Conservation (phyloP, 2,329 filamentous ascomycete genomes). For the Colletotrichum liriopes region DNA sequence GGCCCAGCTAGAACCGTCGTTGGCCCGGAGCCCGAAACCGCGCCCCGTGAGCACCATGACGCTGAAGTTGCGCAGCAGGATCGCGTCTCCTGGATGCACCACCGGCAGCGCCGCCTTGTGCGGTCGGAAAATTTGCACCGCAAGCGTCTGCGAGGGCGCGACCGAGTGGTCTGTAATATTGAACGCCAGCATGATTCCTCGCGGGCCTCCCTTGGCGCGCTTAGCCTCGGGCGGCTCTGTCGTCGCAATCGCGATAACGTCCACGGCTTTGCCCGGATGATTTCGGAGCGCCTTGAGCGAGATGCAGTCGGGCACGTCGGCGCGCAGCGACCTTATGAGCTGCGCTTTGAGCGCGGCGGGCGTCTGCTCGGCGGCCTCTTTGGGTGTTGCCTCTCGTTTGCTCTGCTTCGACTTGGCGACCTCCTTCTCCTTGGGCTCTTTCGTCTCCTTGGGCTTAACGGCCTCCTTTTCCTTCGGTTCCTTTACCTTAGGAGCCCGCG, state of each 20-base stretch:
- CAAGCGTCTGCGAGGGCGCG: constrained; percentile 64
- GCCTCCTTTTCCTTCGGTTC: constrained; percentile 2
- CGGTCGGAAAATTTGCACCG: constrained; percentile 72
- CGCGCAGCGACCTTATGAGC: constrained; percentile 62
- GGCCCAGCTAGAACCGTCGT: constrained; percentile 73
- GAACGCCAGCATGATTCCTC: constrained; percentile 73
- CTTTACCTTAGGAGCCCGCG: constrained; percentile 29
- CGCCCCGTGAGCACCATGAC: constrained; percentile 68
- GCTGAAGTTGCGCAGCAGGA: constrained; percentile 71
- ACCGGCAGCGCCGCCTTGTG: constrained; percentile 71
- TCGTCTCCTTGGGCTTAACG: background rate
- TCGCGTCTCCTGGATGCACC: constrained; percentile 69
- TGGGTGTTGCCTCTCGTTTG: background rate
- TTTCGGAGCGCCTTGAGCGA: constrained; percentile 67
- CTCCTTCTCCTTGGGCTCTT: constrained; percentile 1
- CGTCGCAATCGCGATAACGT: constrained; percentile 70
- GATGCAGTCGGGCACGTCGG: constrained; percentile 68
- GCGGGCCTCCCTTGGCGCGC: constrained; percentile 70
- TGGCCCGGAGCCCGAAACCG: constrained; percentile 70
- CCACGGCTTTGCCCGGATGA: constrained; percentile 64
- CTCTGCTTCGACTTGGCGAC: background rate
- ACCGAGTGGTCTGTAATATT: constrained; percentile 71
- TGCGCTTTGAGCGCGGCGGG: constrained; percentile 58
- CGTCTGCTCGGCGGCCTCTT: constrained; percentile 3
- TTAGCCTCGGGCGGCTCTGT: constrained; percentile 65